Base-by-base conservation (phyloP, 2,329 filamentous ascomycete species). In the Domatiomyces catenatus region DNA sequence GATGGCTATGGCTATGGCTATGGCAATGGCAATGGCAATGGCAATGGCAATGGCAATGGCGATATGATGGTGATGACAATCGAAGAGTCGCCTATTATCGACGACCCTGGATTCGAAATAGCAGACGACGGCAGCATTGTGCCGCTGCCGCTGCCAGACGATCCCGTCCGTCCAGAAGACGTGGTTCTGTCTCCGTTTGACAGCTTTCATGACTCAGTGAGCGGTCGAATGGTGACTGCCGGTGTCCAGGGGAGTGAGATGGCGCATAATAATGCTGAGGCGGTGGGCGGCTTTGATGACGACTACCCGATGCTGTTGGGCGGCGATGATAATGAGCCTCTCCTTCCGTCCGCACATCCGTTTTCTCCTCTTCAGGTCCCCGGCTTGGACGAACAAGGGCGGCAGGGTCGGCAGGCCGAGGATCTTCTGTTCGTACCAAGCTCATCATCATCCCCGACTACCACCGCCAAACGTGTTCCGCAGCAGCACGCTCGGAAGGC, bases 71-170 rank as follows among this genome's bases (percentile, higher is more conserved):
- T 6, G 22, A 24, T 24, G 22, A 39, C 15, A 5, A 39, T 39
- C 18, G 65, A 66, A 42, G 71, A 72, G 48, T 66, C 66, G 8
- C 67, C 72, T 18, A 63, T 72, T 17, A 64, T 75, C 51, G 60
- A 72, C 32, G 74, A 79, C n/a, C 68, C 72, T 19, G 74, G 74
- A 48, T 80, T 84, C 57, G 73, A 71, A 39, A 75, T 83, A 55
- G 79, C 81, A 56, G 76, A 72, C 12, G 72, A 83, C 53, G 80
- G 79, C 6, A 75, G 77, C 55, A 64, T 83, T 4, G 61, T 76
- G 26, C 75, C 79, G 12, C 5, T 18, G 20, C 45, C 26, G 17
- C 26, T n/a, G 10, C 28, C 15, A 26, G 28, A 44, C 17, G 19
- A 48, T 6, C 32, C 12, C 15, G 7, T 39, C 32, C 32, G 10